Evolutionary conservation across 345 rosid species (phyloP).

Genomic region (Eucalyptus urophylla): DNA sequence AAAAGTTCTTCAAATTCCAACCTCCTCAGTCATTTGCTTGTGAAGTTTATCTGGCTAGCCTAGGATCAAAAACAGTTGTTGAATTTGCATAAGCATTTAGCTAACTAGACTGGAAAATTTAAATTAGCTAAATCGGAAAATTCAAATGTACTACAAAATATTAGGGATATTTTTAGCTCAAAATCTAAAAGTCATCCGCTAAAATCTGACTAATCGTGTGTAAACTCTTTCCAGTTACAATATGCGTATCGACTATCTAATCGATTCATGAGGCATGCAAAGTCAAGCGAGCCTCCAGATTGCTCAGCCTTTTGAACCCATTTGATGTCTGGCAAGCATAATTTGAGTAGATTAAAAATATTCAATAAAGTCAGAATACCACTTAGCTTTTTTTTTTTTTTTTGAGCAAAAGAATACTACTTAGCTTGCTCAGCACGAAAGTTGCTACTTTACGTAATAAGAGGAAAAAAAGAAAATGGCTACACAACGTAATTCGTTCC

Average conservation of each 20-base stretch:
- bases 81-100: neutral
- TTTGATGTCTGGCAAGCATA: neutral
- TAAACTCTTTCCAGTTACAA: neutral
- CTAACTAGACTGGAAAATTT: neutral
- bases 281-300: neutral
- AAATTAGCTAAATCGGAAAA: neutral
- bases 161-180: neutral
- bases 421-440: neutral
- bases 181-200: neutral
- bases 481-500: neutral
- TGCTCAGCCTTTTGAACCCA: neutral
- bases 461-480: neutral
- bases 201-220: rapidly evolving
- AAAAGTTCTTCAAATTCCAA: neutral
- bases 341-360: neutral
- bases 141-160: neutral
- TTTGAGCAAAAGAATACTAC: rapidly evolving
- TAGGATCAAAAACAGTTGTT: too few species aligned
- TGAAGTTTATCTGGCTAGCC: too few species aligned
- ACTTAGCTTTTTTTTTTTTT: too few species aligned
- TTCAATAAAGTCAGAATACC: neutral
- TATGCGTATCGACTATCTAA: neutral
- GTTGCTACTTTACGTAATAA: neutral
- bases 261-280: too few species aligned
- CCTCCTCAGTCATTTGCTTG: neutral